These are phyloP conservation scores for Fraxinus paxiana DNA, from an alignment of 305 asterid species.

Conservation along the genomic window DNA sequence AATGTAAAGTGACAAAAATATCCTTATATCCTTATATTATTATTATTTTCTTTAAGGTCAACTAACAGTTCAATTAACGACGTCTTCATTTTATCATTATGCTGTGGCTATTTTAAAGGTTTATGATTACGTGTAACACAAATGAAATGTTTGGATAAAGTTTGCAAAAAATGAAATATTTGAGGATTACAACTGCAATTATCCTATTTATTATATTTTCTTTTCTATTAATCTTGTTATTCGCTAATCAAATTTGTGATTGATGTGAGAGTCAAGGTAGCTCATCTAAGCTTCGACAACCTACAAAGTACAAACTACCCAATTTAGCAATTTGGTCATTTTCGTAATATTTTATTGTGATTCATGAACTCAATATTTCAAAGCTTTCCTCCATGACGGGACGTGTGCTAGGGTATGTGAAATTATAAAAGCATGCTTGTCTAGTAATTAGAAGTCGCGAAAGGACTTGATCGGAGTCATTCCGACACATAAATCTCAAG, in stretches of 20 bases:
- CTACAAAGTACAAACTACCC: neutral
- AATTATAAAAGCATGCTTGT: too few relatives aligned
- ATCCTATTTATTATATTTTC: neutral
- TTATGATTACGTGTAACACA: neutral
- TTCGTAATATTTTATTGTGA: neutral
- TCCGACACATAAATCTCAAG: neutral
- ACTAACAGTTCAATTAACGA: too few relatives aligned
- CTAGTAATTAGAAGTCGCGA: neutral
- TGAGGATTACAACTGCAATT: neutral
- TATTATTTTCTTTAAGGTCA: neutral
- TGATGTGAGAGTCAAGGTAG: neutral
- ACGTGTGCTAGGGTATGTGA: neutral
- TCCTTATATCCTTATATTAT: too few relatives aligned
- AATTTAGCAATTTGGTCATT: neutral
- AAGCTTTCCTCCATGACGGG: neutral
- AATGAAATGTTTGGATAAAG: too few relatives aligned
- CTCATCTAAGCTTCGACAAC: neutral
- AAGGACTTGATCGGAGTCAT: neutral
- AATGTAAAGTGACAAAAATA: neutral
- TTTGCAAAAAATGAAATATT: too few relatives aligned
- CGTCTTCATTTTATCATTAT: neutral
- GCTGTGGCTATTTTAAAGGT: neutral
- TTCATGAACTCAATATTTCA: neutral
- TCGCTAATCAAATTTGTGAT: neutral
- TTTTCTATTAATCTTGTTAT: neutral